Percentiles rank a stretch among this genome's conserved stretches.
Evolutionary conservation across 2,329 filamentous ascomycete genomes (phyloP).

Genomic region (Trichophaea hybrida): DNA sequence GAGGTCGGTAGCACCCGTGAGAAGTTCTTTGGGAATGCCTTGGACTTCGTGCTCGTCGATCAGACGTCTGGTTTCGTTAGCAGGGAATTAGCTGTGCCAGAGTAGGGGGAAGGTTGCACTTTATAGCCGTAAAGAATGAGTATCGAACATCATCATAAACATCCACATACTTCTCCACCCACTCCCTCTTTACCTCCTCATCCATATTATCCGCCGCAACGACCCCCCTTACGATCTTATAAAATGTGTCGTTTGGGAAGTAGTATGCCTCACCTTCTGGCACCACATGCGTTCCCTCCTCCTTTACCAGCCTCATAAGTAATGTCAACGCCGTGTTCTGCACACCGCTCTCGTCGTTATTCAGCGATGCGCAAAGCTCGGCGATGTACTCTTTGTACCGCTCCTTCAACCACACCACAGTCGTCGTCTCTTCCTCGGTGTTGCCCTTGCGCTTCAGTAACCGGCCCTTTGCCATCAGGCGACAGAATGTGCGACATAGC

Average conservation of each 20-base stretch:
- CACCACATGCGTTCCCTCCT: constrained; percentile 51
- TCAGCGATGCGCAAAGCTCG: constrained; percentile 47
- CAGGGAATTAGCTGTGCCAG: background rate
- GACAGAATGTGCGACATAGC: constrained; percentile 72
- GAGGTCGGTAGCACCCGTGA: constrained; percentile 43
- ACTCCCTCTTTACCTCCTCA: constrained; percentile 52
- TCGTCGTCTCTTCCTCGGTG: constrained; percentile 57
- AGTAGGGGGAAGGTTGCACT: constrained; percentile 39
- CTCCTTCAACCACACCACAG: constrained; percentile 65
- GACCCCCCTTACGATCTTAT: constrained; percentile 48
- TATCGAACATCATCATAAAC: constrained; percentile 73
- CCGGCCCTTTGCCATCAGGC: constrained; percentile 59
- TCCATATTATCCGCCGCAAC: constrained; percentile 41
- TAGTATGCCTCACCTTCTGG: constrained; percentile 46
- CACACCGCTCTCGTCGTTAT: constrained; percentile 44
- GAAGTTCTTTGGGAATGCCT: constrained; percentile 26
- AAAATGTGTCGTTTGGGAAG: constrained; percentile 56
- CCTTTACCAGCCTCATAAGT: constrained; percentile 70
- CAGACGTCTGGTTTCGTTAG: background rate
- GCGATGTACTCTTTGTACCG: constrained; percentile 57
- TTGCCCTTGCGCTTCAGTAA: constrained; percentile 50
- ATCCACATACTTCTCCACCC: constrained; percentile 62
- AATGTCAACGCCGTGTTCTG: constrained; percentile 46
- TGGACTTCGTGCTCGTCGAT: constrained; percentile 13
- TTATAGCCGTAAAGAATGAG: constrained; percentile 61